Base-by-base conservation (phyloP, 352 stramenopile genomes). In the Globisporangium recalcitrans region DNA sequence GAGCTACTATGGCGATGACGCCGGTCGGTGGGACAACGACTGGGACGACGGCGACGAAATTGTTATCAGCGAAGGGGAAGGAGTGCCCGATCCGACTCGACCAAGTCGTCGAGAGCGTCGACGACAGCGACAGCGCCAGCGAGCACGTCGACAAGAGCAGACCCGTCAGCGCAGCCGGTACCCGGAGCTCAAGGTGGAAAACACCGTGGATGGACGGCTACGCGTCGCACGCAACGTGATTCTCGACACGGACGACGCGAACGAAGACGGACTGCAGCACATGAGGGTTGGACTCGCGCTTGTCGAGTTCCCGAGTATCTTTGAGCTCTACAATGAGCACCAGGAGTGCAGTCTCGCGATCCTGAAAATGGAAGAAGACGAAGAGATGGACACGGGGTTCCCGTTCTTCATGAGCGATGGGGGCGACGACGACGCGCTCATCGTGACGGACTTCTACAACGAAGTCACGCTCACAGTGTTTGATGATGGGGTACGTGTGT, bases 331-430 rank as follows among this genome's bases (percentile, higher is more conserved):
- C 62, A 90, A 78, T 31, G 81, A 88, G 54, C 73, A 89, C 51
- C 78, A 90, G 54, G 75, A 86, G 55, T 91, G 81, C 58, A 71
- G 67, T 0, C 57, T 93, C 19, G 85, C 77, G 11, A 53, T 93
- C 19, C 64, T 93, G 9, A 89, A 90, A 60, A 74, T 90, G 60
- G 84, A 93, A 49, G 84, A 93, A 64, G 84, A 93, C 60, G 84
- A 93, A 64, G 84, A 88, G 26, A 62, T 73, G 2, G 69, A 76
- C 40, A 65, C 63, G 16, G 73, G 72, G 1, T 81, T 89, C 59
- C 79, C 81, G 7, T 87, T 86, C 62, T 90, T 92, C 60, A 88
- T 89, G 71, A 78, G 70, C 26, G 75, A 88, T 36, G 67, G 74
- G 8, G 84, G 80, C 34, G 80, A 89, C 32, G 84, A 93, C 44